phyloP scores from a whole-genome alignment of 2,329 filamentous ascomycete species.

The Zarea fungicola region DNA sequence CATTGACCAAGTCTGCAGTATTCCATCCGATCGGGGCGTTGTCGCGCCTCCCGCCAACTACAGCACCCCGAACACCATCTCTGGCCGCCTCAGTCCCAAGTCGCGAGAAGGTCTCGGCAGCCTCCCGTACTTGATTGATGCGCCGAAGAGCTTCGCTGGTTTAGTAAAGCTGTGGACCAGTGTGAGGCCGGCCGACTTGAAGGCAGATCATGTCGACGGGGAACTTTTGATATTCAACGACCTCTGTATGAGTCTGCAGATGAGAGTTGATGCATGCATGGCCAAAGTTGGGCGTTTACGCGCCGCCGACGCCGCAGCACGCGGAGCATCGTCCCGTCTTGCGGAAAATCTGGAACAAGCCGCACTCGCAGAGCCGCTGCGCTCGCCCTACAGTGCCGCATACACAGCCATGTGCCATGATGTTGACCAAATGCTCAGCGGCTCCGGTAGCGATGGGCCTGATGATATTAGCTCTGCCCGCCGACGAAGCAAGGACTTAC shows the following conservation, averaged over 20 bases:
- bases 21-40: constrained; percentile 65
- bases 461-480: constrained; percentile 20
- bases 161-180: constrained; percentile 79
- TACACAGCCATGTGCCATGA: constrained; percentile 23
- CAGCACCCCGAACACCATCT: constrained; percentile 85
- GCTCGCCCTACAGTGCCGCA: constrained; percentile 4
- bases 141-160: constrained; percentile 76
- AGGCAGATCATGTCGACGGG: constrained; percentile 33
- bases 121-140: constrained; percentile 87
- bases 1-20: constrained; percentile 79
- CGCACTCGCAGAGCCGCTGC: constrained; percentile 26
- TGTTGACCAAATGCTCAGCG: constrained; percentile 39
- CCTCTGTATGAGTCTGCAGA: constrained; percentile 45
- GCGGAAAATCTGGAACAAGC: constrained; percentile 45
- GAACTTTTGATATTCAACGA: constrained; percentile 50
- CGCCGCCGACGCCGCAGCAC: constrained; percentile 28
- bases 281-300: constrained; percentile 43
- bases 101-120: constrained; percentile 90
- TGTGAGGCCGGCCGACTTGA: constrained; percentile 36
- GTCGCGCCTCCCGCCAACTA: constrained; percentile 74
- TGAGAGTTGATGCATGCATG: constrained; percentile 47
- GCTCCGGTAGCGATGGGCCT: constrained; percentile 44
- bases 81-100: constrained; percentile 71
- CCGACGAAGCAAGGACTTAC: constrained; percentile 29
- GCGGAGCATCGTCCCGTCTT: constrained; percentile 31